These are phyloP conservation scores for Nothopassalora personata DNA, from an alignment of 2,329 filamentous ascomycete genomes.

Conservation along the genomic window DNA sequence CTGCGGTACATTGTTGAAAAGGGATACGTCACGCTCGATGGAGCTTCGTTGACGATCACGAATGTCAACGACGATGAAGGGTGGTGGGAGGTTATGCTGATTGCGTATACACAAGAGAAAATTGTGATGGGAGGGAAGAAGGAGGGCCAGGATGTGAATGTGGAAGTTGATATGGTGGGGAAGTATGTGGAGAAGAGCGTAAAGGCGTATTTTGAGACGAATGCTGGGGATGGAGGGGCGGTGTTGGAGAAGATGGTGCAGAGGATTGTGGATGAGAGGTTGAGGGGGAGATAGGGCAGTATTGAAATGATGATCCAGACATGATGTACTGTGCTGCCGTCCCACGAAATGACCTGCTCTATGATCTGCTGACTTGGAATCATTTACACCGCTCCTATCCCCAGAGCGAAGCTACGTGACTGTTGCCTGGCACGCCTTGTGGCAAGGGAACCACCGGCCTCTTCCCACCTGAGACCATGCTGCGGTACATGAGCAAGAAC, in stretches of 20 bases:
- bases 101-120: constrained; percentile 91
- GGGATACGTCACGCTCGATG: constrained; percentile 90
- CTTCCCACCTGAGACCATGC: background rate
- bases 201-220: constrained; percentile 65
- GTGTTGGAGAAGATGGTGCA: constrained; percentile 52
- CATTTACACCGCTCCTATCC: background rate
- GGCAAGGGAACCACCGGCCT: background rate
- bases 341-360: background rate
- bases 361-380: background rate
- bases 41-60: constrained; percentile 89
- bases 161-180: constrained; percentile 84
- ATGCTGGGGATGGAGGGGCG: constrained; percentile 44
- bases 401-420: background rate
- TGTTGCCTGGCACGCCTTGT: background rate
- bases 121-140: constrained; percentile 77
- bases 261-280: constrained; percentile 66
- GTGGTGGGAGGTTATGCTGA: constrained; percentile 95
- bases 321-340: background rate
- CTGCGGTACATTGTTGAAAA: constrained; percentile 91
- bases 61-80: constrained; percentile 77
- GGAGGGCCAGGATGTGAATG: constrained; percentile 75
- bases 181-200: constrained; percentile 91
- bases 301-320: background rate
- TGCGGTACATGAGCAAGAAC: background rate
- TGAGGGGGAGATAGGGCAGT: constrained; percentile 32